A percentile compares a stretch with the other conserved stretches of the same genome.
Conservation (phyloP, 768 basidiomycete genomes). For the Rhizopogon vulgaris region DNA sequence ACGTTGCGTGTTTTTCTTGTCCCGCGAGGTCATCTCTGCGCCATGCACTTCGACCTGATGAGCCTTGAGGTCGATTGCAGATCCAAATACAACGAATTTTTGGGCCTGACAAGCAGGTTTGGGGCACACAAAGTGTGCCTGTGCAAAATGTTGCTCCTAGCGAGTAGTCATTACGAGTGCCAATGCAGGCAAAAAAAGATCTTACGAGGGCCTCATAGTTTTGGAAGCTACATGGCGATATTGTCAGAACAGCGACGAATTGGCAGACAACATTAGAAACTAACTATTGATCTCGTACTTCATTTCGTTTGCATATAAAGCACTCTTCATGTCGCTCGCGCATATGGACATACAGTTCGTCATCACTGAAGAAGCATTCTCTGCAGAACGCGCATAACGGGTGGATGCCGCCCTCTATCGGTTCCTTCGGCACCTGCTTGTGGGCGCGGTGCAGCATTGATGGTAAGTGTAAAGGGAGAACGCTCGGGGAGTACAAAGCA, state of each 20-base stretch:
- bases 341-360: constrained; percentile 93
- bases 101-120: constrained; percentile 69
- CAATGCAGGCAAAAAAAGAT: constrained; percentile 7
- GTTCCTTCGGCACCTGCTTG: constrained; percentile 42
- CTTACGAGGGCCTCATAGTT: constrained; percentile 73
- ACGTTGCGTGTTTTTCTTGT: constrained; percentile 61
- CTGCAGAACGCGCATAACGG: constrained; percentile 85
- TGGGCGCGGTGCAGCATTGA: constrained; percentile 45
- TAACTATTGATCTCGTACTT: constrained; percentile 79
- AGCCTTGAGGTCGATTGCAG: constrained; percentile 81
- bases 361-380: constrained; percentile 90
- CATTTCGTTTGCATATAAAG: constrained; percentile 85
- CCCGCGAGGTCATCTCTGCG: constrained; percentile 62
- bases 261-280: constrained; percentile 25
- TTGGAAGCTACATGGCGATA: constrained; percentile 48
- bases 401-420: constrained; percentile 66
- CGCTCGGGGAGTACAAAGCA: constrained; percentile 62
- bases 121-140: constrained; percentile 72
- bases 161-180: constrained; percentile 2
- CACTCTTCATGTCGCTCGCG: constrained; percentile 93
- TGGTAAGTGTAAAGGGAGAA: constrained; percentile 72
- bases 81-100: constrained; percentile 94
- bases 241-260: background rate
- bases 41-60: constrained; percentile 87
- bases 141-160: constrained; percentile 72